Evolutionary conservation across 2,329 filamentous ascomycete species (phyloP).

Genomic region (Cryphonectria naterciae): DNA sequence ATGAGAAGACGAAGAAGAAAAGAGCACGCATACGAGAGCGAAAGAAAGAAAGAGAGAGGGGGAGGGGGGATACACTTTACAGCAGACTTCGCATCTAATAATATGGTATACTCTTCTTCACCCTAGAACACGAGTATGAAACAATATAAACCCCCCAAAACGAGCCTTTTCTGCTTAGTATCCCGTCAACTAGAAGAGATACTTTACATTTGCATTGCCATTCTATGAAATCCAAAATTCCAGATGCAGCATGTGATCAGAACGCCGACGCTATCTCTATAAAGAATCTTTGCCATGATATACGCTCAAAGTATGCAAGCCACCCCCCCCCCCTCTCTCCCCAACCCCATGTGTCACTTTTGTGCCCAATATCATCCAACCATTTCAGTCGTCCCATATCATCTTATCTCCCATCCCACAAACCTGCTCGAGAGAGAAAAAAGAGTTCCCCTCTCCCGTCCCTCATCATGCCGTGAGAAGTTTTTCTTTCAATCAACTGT

Average conservation of each 20-base stretch:
- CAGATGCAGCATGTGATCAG: neutral
- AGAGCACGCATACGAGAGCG: no score
- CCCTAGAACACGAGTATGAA: no score
- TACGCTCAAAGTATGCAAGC: neutral
- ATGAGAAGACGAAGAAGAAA: no score
- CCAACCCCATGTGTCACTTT: neutral
- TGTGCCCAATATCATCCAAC: neutral
- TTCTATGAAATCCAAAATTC: neutral
- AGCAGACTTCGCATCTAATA: no score
- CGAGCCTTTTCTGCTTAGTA: no score
- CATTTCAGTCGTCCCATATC: neutral
- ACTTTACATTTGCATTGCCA: neutral
- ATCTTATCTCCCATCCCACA: neutral
- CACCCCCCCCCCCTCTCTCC: no score
- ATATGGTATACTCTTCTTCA: no score
- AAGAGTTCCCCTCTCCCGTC: neutral
- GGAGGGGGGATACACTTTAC: no score
- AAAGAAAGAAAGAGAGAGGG: no score
- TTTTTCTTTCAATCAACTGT: conserved; percentile 15
- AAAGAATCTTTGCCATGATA: neutral
- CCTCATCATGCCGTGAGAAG: no score
- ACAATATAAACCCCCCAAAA: no score
- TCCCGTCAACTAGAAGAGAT: neutral
- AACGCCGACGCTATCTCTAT: neutral
- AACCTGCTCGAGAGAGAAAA: neutral